Conservation (phyloP, 805 yeast genomes). For the Yarrowia bubula region DNA sequence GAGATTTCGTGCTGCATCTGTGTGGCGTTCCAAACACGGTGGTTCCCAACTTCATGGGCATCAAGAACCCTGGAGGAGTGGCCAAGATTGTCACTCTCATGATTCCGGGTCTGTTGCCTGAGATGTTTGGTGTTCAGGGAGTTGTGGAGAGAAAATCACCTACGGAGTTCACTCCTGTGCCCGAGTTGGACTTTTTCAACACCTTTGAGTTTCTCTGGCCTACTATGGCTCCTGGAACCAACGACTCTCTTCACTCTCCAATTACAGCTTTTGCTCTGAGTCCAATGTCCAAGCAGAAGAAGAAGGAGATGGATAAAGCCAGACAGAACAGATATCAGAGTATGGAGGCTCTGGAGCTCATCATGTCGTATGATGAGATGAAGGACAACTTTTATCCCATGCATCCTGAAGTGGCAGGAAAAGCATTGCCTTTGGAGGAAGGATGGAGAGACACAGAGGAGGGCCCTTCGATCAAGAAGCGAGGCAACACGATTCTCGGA, state of each 20-base stretch:
- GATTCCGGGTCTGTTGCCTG: conserved; percentile 60
- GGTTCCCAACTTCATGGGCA: conserved; percentile 50
- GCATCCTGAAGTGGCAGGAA: conserved; percentile 44
- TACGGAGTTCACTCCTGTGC: conserved; percentile 29
- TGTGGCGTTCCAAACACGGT: conserved; percentile 43
- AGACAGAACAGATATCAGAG: conserved; percentile 34
- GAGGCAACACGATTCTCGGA: conserved; percentile 62
- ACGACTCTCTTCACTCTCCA: conserved; percentile 53
- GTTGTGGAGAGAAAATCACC: background rate
- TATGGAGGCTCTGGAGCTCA: conserved; percentile 51
- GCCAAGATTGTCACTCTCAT: conserved; percentile 57
- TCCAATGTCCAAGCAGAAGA: conserved; percentile 59
- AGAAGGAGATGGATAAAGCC: conserved; percentile 41
- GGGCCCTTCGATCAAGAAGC: conserved; percentile 50
- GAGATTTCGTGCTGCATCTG: conserved; percentile 48
- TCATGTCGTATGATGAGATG: conserved; percentile 52
- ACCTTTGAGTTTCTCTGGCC: conserved; percentile 50
- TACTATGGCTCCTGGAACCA: conserved; percentile 64
- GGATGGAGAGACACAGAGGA: conserved; percentile 56
- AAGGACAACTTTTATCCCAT: conserved; percentile 57
- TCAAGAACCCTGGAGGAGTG: conserved; percentile 50
- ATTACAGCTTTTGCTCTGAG: conserved; percentile 54
- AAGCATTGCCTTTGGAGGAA: conserved; percentile 30
- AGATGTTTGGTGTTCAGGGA: conserved; percentile 44
- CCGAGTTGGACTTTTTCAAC: conserved; percentile 40